A percentile compares a stretch with the other conserved stretches of the same genome.
These are phyloP conservation scores for Hypocreales sp. DNA, from an alignment of 2,329 filamentous ascomycete genomes.

Conservation along the genomic window DNA sequence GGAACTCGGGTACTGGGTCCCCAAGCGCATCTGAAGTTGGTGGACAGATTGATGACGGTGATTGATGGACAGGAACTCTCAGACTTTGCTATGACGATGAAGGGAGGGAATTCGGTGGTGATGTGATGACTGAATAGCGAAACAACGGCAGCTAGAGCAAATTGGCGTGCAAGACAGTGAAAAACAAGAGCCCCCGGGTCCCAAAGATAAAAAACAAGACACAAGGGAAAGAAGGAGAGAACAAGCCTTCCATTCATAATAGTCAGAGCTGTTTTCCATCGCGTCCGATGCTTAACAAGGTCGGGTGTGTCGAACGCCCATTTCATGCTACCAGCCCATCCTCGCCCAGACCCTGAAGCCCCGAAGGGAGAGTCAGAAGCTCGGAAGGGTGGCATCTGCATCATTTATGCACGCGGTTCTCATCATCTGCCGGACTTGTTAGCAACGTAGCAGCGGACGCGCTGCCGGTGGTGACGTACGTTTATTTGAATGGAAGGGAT, in stretches of 20 bases:
- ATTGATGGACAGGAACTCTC: no score
- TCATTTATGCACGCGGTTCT: conserved; percentile 99
- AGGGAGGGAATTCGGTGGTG: no score
- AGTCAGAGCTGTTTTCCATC: conserved; percentile 93
- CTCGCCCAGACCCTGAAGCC: conserved; percentile 78
- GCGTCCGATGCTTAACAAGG: conserved; percentile 98
- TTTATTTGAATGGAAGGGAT: conserved; percentile 99
- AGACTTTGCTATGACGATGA: no score
- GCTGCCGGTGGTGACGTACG: conserved; percentile 42
- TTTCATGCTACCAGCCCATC: conserved; percentile 65
- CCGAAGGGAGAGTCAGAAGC: conserved; percentile 69
- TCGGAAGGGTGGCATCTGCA: conserved; percentile 47
- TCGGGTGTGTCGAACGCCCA: conserved; percentile 95
- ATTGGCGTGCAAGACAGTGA: no score
- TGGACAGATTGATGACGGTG: no score
- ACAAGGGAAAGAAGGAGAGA: conserved; percentile 2
- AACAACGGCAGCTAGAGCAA: no score
- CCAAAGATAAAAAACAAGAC: neutral
- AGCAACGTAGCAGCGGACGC: conserved; percentile 10
- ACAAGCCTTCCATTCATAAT: conserved; percentile 24
- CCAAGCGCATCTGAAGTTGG: no score
- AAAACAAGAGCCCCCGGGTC: no score
- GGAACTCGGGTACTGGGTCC: no score
- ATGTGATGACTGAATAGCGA: no score
- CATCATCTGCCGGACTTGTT: conserved; percentile 67